A percentile compares a stretch with the other conserved stretches of the same genome.
These are phyloP conservation scores for Orbilia brochopaga DNA, from an alignment of 2,329 filamentous ascomycete genomes.

Conservation along the genomic window DNA sequence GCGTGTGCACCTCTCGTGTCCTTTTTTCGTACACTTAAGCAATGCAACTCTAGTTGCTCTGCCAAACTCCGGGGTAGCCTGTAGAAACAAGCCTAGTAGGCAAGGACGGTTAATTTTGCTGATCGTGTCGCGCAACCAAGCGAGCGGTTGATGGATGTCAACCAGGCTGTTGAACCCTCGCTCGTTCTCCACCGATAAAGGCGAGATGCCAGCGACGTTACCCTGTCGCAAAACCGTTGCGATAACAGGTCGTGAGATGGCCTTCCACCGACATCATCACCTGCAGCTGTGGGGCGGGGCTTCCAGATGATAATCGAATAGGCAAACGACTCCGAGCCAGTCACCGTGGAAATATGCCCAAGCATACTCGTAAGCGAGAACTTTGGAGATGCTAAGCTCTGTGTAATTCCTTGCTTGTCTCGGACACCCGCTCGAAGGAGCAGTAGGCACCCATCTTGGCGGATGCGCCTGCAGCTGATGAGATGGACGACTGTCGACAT, in stretches of 20 bases:
- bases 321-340: slow-evolving; percentile 13
- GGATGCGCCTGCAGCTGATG: slow-evolving; percentile 38
- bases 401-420: slow-evolving; percentile 25
- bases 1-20: slow-evolving; percentile 20
- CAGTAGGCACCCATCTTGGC: slow-evolving; percentile 46
- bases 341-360: neutral
- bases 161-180: slow-evolving; percentile 6
- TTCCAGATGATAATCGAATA: slow-evolving; percentile 14
- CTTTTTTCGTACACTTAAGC: slow-evolving; percentile 11
- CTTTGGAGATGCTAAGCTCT: neutral
- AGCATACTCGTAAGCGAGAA: neutral
- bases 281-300: slow-evolving; percentile 1
- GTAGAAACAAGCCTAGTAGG: too few relatives aligned
- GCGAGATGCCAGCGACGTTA: slow-evolving; percentile 40
- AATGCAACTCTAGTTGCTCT: slow-evolving; percentile 31
- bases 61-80: slow-evolving; percentile 39
- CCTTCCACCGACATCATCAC: slow-evolving; percentile 17
- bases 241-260: slow-evolving; percentile 24
- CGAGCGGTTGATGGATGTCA: slow-evolving; percentile 16
- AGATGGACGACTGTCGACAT: slow-evolving; percentile 23
- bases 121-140: slow-evolving; percentile 27
- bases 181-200: slow-evolving; percentile 43
- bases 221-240: slow-evolving; percentile 19
- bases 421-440: slow-evolving; percentile 20
- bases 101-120: slow-evolving; percentile 23